A percentile compares a stretch with the other conserved stretches of the same genome.
These are phyloP conservation scores for Ogataea henricii DNA, from an alignment of 805 yeast genomes.

Conservation along the genomic window DNA sequence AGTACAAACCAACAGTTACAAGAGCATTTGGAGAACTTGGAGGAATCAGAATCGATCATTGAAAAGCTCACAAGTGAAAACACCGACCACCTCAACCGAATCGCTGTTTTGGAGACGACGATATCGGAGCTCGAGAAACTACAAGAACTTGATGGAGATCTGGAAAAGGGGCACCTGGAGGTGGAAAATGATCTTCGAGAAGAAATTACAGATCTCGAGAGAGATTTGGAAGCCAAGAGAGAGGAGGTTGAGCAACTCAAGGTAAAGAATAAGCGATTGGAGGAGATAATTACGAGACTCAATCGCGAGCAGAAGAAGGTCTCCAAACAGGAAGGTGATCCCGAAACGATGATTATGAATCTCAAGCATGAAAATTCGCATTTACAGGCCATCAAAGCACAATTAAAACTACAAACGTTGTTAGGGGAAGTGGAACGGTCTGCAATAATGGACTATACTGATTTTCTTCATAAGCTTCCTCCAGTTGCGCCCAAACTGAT, in stretches of 20 bases:
- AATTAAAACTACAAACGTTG: conserved; percentile 12
- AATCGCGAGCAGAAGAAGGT: background rate
- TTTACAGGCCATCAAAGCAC: conserved; percentile 10
- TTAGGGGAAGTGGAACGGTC: conserved; percentile 13
- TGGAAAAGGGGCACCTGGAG: conserved; percentile 47
- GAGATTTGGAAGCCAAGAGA: conserved; percentile 16
- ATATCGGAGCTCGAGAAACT: conserved; percentile 51
- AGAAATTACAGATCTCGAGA: conserved; percentile 37
- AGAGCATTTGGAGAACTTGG: conserved; percentile 30
- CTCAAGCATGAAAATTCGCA: conserved; percentile 24
- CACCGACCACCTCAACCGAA: conserved; percentile 35
- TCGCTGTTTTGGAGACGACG: conserved; percentile 37
- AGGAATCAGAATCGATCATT: conserved; percentile 35
- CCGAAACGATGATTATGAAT: conserved; percentile 6
- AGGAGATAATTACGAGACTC: conserved; percentile 20
- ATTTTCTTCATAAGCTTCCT: conserved; percentile 4
- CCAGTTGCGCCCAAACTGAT: background rate
- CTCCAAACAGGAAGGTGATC: conserved; percentile 2
- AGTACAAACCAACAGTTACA: conserved; percentile 29
- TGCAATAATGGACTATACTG: conserved; percentile 12
- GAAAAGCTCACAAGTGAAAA: conserved; percentile 40
- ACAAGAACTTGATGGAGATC: conserved; percentile 49
- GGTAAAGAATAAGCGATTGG: conserved; percentile 37
- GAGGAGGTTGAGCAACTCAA: conserved; percentile 27
- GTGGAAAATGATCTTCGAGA: conserved; percentile 45